phyloP scores from a whole-genome alignment of 2,329 filamentous ascomycete genomes.

The Paraphaeosphaeria sporulosa region DNA sequence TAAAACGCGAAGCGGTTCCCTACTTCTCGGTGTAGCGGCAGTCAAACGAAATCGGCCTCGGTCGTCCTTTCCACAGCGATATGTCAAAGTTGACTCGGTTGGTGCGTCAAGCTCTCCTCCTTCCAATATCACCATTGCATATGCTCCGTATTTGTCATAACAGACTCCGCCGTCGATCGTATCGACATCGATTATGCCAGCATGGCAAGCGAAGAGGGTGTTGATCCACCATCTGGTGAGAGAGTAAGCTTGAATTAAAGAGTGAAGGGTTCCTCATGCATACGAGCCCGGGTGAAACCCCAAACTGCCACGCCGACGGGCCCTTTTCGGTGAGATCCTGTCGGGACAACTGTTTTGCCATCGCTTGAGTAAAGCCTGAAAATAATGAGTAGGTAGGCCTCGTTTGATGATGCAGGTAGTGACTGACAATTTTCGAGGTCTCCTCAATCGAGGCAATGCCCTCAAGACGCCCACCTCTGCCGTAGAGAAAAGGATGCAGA shows the following conservation, averaged over 20 bases:
- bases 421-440: slow-evolving; percentile 47
- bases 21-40: slow-evolving; percentile 49
- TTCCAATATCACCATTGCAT: slow-evolving; percentile 55
- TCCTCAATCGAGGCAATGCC: slow-evolving; percentile 51
- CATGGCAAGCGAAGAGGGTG: slow-evolving; percentile 55
- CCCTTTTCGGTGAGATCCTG: slow-evolving; percentile 35
- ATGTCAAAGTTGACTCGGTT: slow-evolving; percentile 49
- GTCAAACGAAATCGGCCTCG: slow-evolving; percentile 55
- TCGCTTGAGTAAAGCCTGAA: slow-evolving; percentile 43
- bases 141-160: slow-evolving; percentile 52
- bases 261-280: slow-evolving; percentile 22
- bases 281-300: slow-evolving; percentile 58
- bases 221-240: slow-evolving; percentile 60
- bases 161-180: slow-evolving; percentile 54
- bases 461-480: slow-evolving; percentile 52
- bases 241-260: slow-evolving; percentile 13
- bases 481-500: slow-evolving; percentile 52
- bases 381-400: background rate
- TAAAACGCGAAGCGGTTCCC: slow-evolving; percentile 54
- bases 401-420: background rate
- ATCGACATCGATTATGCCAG: slow-evolving; percentile 56
- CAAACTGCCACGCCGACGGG: slow-evolving; percentile 50
- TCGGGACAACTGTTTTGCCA: slow-evolving; percentile 43
- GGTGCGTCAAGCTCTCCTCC: slow-evolving; percentile 48
- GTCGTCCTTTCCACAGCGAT: slow-evolving; percentile 50